Base-by-base conservation (phyloP, 2,329 filamentous ascomycete genomes). In the Hypoxylon sp. region DNA sequence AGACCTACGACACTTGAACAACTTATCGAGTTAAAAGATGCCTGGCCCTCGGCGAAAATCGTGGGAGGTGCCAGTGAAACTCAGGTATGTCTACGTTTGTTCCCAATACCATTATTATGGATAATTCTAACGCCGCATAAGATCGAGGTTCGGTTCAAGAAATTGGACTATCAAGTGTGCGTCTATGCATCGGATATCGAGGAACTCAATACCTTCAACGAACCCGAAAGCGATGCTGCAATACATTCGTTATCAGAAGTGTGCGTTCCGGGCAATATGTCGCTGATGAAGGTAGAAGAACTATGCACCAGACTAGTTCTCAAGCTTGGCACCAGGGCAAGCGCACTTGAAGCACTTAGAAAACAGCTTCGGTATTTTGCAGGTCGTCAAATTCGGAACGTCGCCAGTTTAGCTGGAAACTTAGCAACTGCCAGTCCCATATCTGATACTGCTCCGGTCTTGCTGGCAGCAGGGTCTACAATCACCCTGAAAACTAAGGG, bases 121-220 rank as follows among this genome's bases (percentile, higher is more conserved):
- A 32, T 26, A 7, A 46, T 41, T 17, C 67, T 69, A 19, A 78
- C 46, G 22, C 32, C 20, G 6, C 97, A 93, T 0, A 93, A 97
- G 78, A 97, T 98, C 65, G 94, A 98, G 78, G 91, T 95, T 79
- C 97, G 97, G 78, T 97, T 98, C 85, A 97, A 97, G 81, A 92
- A 89, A 0, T 88, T 95, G 82, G 86, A 92, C 69, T 97, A 97
- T 75, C 89, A 89, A 11, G 88, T 91, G 1, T 97, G 93, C 0
- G 91, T 98, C 0, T 97, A 90, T 69, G 91, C 97, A 11, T 93
- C 93, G 11, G 94, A 98, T 72, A 96, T 98, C 59, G 81, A 91
- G 0, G 94, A 97, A 77, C 80, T 98, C 60, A 85, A 91, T 11
- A 89, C 92, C 70, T 97, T 91, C 73, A 82, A 81, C 3, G 89